Evolutionary conservation across 495 filamentous ascomycete genomes (phyloP).

Genomic region (Daldinia childiae): DNA sequence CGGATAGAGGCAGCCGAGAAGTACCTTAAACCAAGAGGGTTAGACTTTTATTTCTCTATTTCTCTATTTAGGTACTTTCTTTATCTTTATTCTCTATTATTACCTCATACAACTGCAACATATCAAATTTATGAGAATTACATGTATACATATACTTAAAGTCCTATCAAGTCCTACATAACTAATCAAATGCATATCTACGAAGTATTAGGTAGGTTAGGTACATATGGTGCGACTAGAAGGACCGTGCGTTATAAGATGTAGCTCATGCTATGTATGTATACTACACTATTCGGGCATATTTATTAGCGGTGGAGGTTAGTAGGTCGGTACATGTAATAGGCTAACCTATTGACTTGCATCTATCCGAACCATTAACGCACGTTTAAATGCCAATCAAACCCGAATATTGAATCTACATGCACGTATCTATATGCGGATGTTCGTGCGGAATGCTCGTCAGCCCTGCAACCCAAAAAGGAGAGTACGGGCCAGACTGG

Average conservation of each 20-base stretch:
- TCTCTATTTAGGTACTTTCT: no score
- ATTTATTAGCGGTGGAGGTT: background rate
- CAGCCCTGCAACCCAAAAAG: conserved; percentile 27
- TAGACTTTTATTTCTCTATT: no score
- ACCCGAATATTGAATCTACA: conserved; percentile 5
- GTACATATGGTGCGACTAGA: conserved; percentile 12
- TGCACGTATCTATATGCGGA: background rate
- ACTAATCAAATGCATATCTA: conserved; percentile 1
- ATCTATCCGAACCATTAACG: conserved; percentile 24
- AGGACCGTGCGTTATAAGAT: background rate
- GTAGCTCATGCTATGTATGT: background rate
- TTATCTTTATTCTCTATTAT: background rate
- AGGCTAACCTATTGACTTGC: conserved; percentile 27
- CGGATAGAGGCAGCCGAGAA: conserved; percentile 3
- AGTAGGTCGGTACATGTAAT: conserved; percentile 1
- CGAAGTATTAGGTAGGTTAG: background rate
- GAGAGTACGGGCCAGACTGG: conserved; percentile 12
- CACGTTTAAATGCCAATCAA: conserved; percentile 32
- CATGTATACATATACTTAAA: background rate
- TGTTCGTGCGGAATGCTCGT: background rate
- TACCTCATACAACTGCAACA: background rate
- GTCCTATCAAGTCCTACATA: conserved; percentile 13
- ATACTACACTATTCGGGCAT: background rate
- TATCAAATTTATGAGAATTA: background rate
- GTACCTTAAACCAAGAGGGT: no score